Evolutionary conservation across 2,329 filamentous ascomycete species (phyloP).

Genomic region (Paradendryphiella salina): DNA sequence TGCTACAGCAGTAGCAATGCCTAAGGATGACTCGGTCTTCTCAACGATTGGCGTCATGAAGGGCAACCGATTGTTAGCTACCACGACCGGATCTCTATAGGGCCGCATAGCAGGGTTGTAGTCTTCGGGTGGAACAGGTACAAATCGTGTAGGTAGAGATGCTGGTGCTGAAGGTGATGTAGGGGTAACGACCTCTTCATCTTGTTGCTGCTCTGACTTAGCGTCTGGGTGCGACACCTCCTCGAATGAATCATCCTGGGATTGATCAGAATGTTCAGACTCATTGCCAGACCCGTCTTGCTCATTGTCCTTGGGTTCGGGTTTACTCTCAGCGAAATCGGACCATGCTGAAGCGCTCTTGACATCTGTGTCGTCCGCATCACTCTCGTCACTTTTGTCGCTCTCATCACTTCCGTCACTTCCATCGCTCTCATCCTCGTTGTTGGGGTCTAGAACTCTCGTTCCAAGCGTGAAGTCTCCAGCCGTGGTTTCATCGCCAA

Average conservation of each 20-base stretch:
- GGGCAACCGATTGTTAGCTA: constrained; percentile 86
- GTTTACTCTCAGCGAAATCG: constrained; percentile 76
- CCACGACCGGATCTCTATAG: constrained; percentile 76
- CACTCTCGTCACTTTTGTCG: constrained; percentile 32
- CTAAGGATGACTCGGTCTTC: constrained; percentile 85
- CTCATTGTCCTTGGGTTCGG: constrained; percentile 58
- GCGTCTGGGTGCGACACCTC: constrained; percentile 37
- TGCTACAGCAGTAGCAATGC: constrained; percentile 51
- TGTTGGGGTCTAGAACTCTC: constrained; percentile 47
- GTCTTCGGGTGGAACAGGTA: constrained; percentile 82
- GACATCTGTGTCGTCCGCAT: constrained; percentile 43
- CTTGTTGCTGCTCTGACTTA: constrained; percentile 37
- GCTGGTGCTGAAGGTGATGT: constrained; percentile 47
- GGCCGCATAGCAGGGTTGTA: constrained; percentile 78
- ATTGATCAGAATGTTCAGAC: constrained; percentile 37
- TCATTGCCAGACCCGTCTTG: constrained; percentile 45
- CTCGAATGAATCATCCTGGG: constrained; percentile 44
- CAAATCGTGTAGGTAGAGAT: constrained; percentile 62
- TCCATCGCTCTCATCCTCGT: constrained; percentile 4
- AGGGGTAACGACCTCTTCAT: constrained; percentile 52
- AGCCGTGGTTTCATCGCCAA: constrained; percentile 62
- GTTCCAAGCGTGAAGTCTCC: constrained; percentile 55
- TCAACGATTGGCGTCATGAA: constrained; percentile 99
- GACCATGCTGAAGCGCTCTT: constrained; percentile 77
- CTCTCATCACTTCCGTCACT: not conserved